A percentile compares a stretch with the other conserved stretches of the same genome.
phyloP scores from a whole-genome alignment of 1,139 yeast genomes.

The Oligophagozyma castellii region DNA sequence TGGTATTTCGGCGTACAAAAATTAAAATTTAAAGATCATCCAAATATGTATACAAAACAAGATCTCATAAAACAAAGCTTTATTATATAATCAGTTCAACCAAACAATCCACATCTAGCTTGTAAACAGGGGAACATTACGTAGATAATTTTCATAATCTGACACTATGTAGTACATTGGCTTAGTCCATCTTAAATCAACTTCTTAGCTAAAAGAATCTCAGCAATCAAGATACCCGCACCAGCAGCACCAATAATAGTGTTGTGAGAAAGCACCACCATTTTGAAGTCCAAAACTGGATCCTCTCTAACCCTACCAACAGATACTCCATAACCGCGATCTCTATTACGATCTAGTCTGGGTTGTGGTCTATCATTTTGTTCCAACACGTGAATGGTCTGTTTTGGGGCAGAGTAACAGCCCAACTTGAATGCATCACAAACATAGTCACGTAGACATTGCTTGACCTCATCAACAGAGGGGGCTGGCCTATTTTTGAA shows the following conservation, averaged over 20 bases:
- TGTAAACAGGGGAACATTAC: too few relatives aligned
- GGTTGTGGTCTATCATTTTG: slow-evolving; percentile 96
- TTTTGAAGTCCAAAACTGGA: slow-evolving; percentile 84
- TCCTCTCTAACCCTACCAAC: slow-evolving; percentile 94
- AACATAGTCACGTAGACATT: slow-evolving; percentile 55
- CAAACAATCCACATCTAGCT: too few relatives aligned
- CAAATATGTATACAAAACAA: too few relatives aligned
- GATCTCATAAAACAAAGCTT: slow-evolving; percentile 7
- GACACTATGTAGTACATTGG: too few relatives aligned
- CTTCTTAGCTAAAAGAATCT: slow-evolving; percentile 64
- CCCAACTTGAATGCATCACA: slow-evolving; percentile 71
- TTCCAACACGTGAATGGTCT: slow-evolving; percentile 82
- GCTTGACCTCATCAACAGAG: slow-evolving; percentile 63
- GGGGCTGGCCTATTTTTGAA: slow-evolving; percentile 80
- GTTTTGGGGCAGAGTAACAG: slow-evolving; percentile 87
- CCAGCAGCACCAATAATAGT: slow-evolving; percentile 99
- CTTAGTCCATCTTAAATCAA: slow-evolving; percentile 51
- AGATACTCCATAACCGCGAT: slow-evolving; percentile 84
- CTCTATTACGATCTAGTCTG: slow-evolving; percentile 91
- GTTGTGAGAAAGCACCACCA: slow-evolving; percentile 93
- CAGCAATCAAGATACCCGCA: slow-evolving; percentile 95
- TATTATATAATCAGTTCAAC: slow-evolving; percentile 1
- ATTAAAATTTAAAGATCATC: too few relatives aligned
- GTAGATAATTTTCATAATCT: too few relatives aligned
- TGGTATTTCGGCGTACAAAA: too few relatives aligned